These are phyloP conservation scores for Phytophthora chlamydospora DNA, from an alignment of 352 stramenopile genomes.

Conservation along the genomic window DNA sequence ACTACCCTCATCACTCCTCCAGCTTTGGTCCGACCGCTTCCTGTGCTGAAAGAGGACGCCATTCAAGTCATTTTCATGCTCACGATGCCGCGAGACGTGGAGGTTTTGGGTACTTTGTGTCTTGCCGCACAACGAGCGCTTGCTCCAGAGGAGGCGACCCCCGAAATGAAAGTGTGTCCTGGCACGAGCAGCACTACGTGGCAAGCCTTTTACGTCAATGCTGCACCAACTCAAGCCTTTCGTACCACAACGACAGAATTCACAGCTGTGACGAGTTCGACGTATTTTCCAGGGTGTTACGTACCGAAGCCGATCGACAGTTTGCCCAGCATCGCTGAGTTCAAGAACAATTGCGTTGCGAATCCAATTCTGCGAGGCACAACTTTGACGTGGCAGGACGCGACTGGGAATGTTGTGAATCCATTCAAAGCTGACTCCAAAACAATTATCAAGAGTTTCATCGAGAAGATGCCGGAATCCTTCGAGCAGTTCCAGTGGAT, in stretches of 20 bases:
- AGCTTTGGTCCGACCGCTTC: slow-evolving; percentile 44
- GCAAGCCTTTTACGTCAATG: slow-evolving; percentile 24
- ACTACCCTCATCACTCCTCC: slow-evolving; percentile 27
- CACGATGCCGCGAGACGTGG: slow-evolving; percentile 41
- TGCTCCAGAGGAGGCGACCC: slow-evolving; percentile 4
- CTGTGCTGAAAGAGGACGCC: slow-evolving; percentile 20
- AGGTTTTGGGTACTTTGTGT: slow-evolving; percentile 48
- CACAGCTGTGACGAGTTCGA: slow-evolving; percentile 15
- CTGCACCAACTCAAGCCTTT: slow-evolving; percentile 11
- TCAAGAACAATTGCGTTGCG: slow-evolving; percentile 43
- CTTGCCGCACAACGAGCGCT: slow-evolving; percentile 44
- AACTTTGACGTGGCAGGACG: slow-evolving; percentile 37
- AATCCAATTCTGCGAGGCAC: slow-evolving; percentile 32
- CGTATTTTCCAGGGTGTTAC: slow-evolving; percentile 16
- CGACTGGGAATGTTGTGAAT: slow-evolving; percentile 28
- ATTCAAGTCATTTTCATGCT: slow-evolving; percentile 58
- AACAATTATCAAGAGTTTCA: slow-evolving; percentile 42
- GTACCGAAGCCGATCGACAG: slow-evolving; percentile 21
- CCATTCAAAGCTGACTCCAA: slow-evolving; percentile 40
- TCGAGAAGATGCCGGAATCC: slow-evolving; percentile 28
- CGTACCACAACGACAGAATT: slow-evolving; percentile 14
- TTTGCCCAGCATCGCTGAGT: slow-evolving; percentile 19
- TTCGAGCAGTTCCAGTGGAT: slow-evolving; percentile 47
- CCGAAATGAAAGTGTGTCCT: slow-evolving; percentile 14
- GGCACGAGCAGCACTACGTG: slow-evolving; percentile 17